Conservation (phyloP, 2,329 filamentous ascomycete species). For the Fusarium udum region DNA sequence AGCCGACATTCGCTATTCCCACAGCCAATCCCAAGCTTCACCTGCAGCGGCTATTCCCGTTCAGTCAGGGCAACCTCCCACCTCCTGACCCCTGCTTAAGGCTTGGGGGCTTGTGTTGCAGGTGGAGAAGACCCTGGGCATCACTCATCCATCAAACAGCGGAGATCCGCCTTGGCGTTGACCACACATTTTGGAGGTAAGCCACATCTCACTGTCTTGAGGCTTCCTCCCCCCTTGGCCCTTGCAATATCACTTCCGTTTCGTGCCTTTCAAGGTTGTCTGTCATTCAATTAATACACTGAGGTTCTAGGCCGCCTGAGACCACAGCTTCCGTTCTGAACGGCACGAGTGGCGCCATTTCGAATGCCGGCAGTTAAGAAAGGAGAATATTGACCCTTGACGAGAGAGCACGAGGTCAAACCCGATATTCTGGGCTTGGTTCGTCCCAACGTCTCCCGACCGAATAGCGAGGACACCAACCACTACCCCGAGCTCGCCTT, state of each 20-base stretch:
- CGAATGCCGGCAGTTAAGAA: conserved; percentile 29
- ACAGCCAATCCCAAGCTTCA: conserved; percentile 5
- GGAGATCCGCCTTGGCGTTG: conserved; percentile 37
- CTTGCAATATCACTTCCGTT: conserved; percentile 13
- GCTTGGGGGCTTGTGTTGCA: conserved; percentile 17
- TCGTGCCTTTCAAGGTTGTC: conserved; percentile 21
- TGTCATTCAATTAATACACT: background rate
- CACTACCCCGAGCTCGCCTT: background rate
- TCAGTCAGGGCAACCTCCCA: conserved; percentile 12
- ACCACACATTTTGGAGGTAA: conserved; percentile 24
- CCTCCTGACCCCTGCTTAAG: conserved; percentile 38
- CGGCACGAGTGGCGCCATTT: conserved; percentile 17
- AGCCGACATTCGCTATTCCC: background rate
- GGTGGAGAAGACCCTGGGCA: conserved; percentile 35
- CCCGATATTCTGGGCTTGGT: background rate
- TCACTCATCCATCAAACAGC: conserved; percentile 13
- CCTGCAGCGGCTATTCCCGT: conserved; percentile 25
- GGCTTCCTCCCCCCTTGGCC: background rate
- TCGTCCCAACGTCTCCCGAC: background rate
- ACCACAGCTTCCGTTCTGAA: conserved; percentile 9
- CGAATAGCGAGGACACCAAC: conserved; percentile 5
- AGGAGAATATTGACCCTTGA: background rate
- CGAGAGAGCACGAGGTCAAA: background rate
- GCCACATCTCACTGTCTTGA: conserved; percentile 23
- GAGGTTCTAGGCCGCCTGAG: conserved; percentile 25